Conservation (phyloP, 2,329 filamentous ascomycete genomes). For the Sclerotinia glacialis region DNA sequence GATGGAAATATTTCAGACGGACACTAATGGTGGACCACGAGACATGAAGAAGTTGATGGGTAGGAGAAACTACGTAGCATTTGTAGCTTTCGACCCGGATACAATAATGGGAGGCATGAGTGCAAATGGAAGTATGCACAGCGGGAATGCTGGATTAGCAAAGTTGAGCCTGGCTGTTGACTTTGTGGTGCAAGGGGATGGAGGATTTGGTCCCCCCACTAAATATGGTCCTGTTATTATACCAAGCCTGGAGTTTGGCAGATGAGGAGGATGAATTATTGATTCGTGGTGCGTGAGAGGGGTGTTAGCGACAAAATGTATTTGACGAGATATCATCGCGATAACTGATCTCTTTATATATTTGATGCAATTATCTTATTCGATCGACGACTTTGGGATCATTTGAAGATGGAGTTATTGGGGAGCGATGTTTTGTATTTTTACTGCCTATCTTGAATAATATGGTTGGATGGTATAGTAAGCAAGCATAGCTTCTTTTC, state of each 20-base stretch:
- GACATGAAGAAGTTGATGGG: slow-evolving; percentile 94
- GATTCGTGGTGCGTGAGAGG: not conserved
- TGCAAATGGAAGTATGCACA: slow-evolving; percentile 38
- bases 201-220: slow-evolving; percentile 73
- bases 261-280: slow-evolving; percentile 34
- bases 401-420: slow-evolving; percentile 30
- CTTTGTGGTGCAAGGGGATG: slow-evolving; percentile 94
- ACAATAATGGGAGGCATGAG: slow-evolving; percentile 41
- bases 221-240: slow-evolving; percentile 98
- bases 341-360: not conserved
- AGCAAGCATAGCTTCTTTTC: not conserved
- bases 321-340: not conserved
- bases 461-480: not conserved
- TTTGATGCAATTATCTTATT: not conserved
- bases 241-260: slow-evolving; percentile 75
- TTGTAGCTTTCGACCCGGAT: slow-evolving; percentile 92
- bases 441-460: not conserved
- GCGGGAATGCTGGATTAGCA: slow-evolving; percentile 46
- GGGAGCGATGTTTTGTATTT: slow-evolving; percentile 14
- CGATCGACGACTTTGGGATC: slow-evolving; percentile 10
- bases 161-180: slow-evolving; percentile 88
- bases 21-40: slow-evolving; percentile 77
- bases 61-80: slow-evolving; percentile 84
- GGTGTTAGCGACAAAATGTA: not conserved
- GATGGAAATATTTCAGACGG: slow-evolving; percentile 99